phyloP scores from a whole-genome alignment of 192 early-diverging fungal genomes.

The Entomortierella lignicola region DNA sequence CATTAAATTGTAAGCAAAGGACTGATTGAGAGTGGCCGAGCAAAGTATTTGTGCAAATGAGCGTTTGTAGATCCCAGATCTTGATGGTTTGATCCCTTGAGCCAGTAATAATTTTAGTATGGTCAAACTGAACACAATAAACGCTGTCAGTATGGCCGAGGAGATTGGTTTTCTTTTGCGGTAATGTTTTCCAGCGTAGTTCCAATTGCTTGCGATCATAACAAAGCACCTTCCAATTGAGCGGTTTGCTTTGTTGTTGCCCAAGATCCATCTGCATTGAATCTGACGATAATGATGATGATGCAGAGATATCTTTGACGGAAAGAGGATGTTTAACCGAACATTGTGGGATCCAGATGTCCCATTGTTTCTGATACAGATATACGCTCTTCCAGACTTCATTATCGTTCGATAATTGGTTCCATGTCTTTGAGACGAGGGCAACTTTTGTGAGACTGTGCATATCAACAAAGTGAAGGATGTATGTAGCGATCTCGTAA shows the following conservation, averaged over 20 bases:
- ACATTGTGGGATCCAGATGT: conserved; percentile 42
- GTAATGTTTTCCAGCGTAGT: conserved; percentile 63
- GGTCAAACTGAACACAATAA: conserved; percentile 91
- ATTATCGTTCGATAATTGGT: conserved; percentile 73
- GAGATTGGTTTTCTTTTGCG: conserved; percentile 64
- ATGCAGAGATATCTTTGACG: conserved; percentile 1
- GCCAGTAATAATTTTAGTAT: conserved; percentile 78
- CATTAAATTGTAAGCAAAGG: conserved; percentile 86
- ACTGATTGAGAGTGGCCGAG: conserved; percentile 76
- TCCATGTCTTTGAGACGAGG: conserved; percentile 76
- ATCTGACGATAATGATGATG: not conserved
- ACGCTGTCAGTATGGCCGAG: conserved; percentile 87
- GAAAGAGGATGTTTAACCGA: conserved; percentile 28
- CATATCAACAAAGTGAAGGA: conserved; percentile 72
- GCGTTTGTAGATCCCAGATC: conserved; percentile 82
- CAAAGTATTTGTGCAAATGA: conserved; percentile 68
- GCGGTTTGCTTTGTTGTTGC: conserved; percentile 2
- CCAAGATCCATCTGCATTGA: not conserved
- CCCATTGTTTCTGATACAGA: conserved; percentile 65
- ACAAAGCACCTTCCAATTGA: conserved; percentile 82
- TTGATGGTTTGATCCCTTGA: conserved; percentile 81
- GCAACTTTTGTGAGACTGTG: conserved; percentile 70
- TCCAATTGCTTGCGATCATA: conserved; percentile 71
- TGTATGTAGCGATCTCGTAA: conserved; percentile 76
- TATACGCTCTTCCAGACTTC: conserved; percentile 79